Evolutionary conservation across 352 stramenopile genomes (phyloP).

Genomic region (Discostella stelligera): DNA sequence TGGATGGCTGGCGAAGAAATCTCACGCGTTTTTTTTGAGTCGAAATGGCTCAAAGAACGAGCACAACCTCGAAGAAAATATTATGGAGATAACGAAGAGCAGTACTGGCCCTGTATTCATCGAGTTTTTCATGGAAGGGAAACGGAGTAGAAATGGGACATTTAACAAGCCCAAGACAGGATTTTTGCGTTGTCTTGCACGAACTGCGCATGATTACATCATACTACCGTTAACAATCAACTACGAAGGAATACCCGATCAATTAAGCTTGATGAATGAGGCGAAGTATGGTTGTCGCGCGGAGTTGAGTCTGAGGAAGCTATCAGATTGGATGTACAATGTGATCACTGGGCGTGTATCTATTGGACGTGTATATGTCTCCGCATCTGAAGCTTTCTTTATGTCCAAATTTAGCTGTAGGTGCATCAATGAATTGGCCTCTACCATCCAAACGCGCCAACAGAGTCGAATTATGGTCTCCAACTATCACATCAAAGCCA

Average conservation of each 20-base stretch:
- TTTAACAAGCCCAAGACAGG: conserved; percentile 83
- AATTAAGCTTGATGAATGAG: conserved; percentile 71
- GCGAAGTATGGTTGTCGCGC: conserved; percentile 29
- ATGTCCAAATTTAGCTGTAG: conserved; percentile 23
- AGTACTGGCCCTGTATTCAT: conserved; percentile 55
- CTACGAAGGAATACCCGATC: conserved; percentile 83
- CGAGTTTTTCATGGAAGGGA: conserved; percentile 86
- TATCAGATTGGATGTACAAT: conserved; percentile 59
- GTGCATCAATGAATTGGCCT: conserved; percentile 40
- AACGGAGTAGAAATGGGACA: conserved; percentile 76
- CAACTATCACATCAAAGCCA: conserved; percentile 66
- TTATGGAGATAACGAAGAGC: conserved; percentile 21
- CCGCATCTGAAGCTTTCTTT: conserved; percentile 51
- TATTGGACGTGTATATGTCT: conserved; percentile 74
- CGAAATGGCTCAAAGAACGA: conserved; percentile 58
- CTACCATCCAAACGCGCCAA: conserved; percentile 67
- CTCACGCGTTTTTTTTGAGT: conserved; percentile 79
- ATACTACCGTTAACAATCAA: conserved; percentile 84
- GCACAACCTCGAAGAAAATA: conserved; percentile 42
- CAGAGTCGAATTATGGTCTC: conserved; percentile 62
- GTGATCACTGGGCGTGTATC: conserved; percentile 56
- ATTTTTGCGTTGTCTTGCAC: conserved; percentile 67
- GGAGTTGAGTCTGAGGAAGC: conserved; percentile 50
- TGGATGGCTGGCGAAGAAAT: conserved; percentile 57
- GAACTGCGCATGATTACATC: conserved; percentile 50